These are phyloP conservation scores for Trichoderma koningiopsis DNA, from an alignment of 2,329 filamentous ascomycete species.

Conservation along the genomic window DNA sequence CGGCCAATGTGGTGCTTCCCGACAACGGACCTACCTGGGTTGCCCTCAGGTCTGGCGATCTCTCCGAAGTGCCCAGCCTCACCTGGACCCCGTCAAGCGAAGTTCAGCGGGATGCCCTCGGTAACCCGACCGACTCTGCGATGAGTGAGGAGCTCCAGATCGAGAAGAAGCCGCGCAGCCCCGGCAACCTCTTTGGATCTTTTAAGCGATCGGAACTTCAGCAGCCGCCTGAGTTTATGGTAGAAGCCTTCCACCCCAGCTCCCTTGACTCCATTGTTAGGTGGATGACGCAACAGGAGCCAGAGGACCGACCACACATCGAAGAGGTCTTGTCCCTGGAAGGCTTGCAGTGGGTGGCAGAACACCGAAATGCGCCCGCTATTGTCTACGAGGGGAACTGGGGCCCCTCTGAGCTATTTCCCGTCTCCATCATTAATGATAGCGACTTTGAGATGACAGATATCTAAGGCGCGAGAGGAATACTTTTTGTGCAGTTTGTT, in stretches of 20 bases:
- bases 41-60: conserved; percentile 82
- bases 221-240: conserved; percentile 84
- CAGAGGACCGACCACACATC: conserved; percentile 70
- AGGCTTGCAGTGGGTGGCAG: conserved; percentile 78
- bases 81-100: conserved; percentile 76
- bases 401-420: conserved; percentile 69
- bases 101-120: conserved; percentile 73
- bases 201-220: conserved; percentile 54
- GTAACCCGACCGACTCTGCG: conserved; percentile 43
- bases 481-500: not conserved
- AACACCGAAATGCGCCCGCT: conserved; percentile 79
- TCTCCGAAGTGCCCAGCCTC: conserved; percentile 84
- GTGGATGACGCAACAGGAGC: conserved; percentile 83
- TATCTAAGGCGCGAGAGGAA: conserved; percentile 43
- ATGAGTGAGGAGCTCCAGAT: conserved; percentile 41
- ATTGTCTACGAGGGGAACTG: conserved; percentile 96
- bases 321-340: conserved; percentile 72
- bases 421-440: conserved; percentile 42
- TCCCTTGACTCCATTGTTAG: conserved; percentile 82
- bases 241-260: conserved; percentile 68
- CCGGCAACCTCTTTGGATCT: conserved; percentile 46
- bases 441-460: conserved; percentile 63
- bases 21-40: conserved; percentile 93
- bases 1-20: conserved; percentile 88
- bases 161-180: conserved; percentile 39